Conservation (phyloP, 164 flowering plant species). For the Aristolochia californica region DNA sequence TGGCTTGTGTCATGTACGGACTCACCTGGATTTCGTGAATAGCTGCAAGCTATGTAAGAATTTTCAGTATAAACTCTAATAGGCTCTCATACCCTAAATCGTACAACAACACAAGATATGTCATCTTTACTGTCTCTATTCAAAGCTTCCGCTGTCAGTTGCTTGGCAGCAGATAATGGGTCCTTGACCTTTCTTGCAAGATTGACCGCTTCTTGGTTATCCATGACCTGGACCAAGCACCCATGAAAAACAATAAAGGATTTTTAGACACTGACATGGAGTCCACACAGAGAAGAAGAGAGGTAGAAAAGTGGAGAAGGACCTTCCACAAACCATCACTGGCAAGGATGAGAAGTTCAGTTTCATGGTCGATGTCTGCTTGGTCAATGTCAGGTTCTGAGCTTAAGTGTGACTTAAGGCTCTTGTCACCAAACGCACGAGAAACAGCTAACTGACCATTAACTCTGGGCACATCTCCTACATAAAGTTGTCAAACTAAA, state of each 20-base stretch:
- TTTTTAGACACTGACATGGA: not conserved
- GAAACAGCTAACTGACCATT: conserved; percentile 85
- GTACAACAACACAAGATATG: conserved; percentile 75
- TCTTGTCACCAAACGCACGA: conserved; percentile 87
- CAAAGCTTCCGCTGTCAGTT: conserved; percentile 51
- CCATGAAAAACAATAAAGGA: not conserved
- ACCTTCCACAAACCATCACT: conserved; percentile 95
- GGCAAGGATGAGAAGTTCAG: conserved; percentile 66
- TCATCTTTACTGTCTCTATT: conserved; percentile 71
- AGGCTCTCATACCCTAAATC: conserved; percentile 24
- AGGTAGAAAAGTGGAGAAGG: not conserved
- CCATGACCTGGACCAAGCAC: conserved; percentile 47
- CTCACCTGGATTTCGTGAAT: not conserved
- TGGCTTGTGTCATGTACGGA: no score
- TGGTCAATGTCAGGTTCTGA: conserved; percentile 57
- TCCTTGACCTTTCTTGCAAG: conserved; percentile 50
- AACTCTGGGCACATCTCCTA: conserved; percentile 86
- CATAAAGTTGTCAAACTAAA: conserved; percentile 5
- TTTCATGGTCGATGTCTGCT: conserved; percentile 34
- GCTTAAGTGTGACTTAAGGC: conserved; percentile 59
- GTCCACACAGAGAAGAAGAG: not conserved
- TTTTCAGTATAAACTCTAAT: not conserved
- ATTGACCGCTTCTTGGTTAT: conserved; percentile 75
- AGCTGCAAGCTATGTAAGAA: not conserved
- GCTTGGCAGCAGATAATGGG: conserved; percentile 63